Percentiles rank a stretch among this genome's conserved stretches.
These are phyloP conservation scores for Tothia fuscella DNA, from an alignment of 2,329 filamentous ascomycete species.

Conservation along the genomic window DNA sequence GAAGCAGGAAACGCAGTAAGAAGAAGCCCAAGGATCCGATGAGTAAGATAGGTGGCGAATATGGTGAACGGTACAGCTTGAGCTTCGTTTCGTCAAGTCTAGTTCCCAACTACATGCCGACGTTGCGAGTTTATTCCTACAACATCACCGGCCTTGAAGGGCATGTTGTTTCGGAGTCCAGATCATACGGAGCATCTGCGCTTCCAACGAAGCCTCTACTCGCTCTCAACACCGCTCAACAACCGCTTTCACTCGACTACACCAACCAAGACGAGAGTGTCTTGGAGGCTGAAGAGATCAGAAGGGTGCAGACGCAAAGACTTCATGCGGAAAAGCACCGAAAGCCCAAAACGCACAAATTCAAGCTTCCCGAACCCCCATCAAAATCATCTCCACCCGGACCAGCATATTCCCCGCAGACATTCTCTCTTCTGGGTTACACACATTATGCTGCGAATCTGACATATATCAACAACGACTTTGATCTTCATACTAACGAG, in stretches of 20 bases:
- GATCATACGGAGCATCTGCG: constrained; percentile 11
- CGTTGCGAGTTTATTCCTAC: constrained; percentile 83
- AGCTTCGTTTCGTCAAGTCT: constrained; percentile 75
- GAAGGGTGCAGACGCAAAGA: constrained; percentile 36
- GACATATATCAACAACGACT: constrained; percentile 74
- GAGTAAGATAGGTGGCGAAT: constrained; percentile 63
- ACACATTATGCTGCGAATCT: constrained; percentile 91
- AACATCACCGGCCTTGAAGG: constrained; percentile 70
- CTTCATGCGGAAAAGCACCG: no score
- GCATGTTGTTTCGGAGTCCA: not conserved
- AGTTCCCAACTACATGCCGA: constrained; percentile 86
- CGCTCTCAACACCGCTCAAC: constrained; percentile 21
- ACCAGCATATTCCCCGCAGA: constrained; percentile 79
- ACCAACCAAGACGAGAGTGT: not conserved
- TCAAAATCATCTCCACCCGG: constrained; percentile 63
- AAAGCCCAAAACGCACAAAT: constrained; percentile 42
- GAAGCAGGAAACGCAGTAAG: constrained; percentile 33
- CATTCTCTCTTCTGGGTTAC: constrained; percentile 66
- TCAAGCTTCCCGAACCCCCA: constrained; percentile 54
- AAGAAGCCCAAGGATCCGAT: constrained; percentile 40
- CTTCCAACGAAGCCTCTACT: constrained; percentile 18
- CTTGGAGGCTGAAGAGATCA: constrained; percentile 13
- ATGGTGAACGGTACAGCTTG: constrained; percentile 73
- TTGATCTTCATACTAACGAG: constrained; percentile 18
- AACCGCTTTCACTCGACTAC: no score